Percentiles rank a stretch among this genome's conserved stretches.
phyloP scores from a whole-genome alignment of 441 rosid genomes.

The Jatropha podagrica region DNA sequence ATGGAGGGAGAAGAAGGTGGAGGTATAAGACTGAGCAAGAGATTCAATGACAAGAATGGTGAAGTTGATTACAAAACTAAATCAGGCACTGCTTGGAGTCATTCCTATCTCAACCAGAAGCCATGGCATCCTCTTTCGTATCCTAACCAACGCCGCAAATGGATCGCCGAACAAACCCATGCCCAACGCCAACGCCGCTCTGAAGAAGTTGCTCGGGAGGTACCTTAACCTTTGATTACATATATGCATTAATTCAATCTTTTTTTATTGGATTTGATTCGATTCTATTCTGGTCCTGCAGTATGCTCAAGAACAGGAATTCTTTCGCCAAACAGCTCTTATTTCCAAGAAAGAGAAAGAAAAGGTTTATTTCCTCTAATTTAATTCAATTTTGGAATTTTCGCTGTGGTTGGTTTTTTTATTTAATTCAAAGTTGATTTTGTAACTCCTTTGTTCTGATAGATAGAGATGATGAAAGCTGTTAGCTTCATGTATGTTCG shows the following conservation, averaged over 20 bases:
- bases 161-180: conserved; percentile 96
- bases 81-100: conserved; percentile 98
- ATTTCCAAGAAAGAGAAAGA: conserved; percentile 92
- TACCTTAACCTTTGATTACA: conserved; percentile 14
- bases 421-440: background rate
- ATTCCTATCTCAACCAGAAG: conserved; percentile 89
- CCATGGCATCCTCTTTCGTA: conserved; percentile 99
- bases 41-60: conserved; percentile 50
- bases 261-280: background rate
- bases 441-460: background rate
- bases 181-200: conserved; percentile 67
- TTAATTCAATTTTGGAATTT: background rate
- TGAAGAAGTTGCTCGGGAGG: conserved; percentile 95
- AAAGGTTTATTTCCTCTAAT: conserved; percentile 42
- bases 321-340: conserved; percentile 86
- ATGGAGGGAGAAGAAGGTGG: conserved; percentile 82
- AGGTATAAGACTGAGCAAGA: conserved; percentile 78
- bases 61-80: conserved; percentile 96
- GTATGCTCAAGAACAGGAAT: conserved; percentile 96
- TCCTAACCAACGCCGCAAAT: conserved; percentile 94
- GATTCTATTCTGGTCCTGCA: conserved; percentile 11
- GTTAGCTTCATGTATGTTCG: conserved; percentile 97
- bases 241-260: background rate
- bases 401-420: background rate
- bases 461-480: conserved; percentile 94